phyloP scores from a whole-genome alignment of 2,329 filamentous ascomycete species.

The Alternaria gaisen region DNA sequence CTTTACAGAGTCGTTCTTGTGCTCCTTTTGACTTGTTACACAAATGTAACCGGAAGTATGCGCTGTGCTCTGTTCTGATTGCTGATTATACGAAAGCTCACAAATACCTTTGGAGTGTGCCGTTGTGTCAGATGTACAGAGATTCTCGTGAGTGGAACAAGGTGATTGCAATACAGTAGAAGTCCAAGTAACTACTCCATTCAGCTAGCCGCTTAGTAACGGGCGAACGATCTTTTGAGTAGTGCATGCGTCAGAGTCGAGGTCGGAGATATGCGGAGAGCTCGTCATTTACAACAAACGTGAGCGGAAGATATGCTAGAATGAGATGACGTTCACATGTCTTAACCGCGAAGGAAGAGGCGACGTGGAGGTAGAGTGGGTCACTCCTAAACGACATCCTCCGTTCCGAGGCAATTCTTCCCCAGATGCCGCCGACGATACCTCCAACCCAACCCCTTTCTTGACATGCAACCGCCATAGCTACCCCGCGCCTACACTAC shows the following conservation, averaged over 20 bases:
- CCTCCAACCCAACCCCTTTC: constrained; percentile 1
- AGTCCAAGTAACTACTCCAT: too few species aligned
- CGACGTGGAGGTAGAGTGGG: constrained; percentile 3
- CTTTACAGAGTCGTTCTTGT: too few species aligned
- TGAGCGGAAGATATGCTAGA: neutral
- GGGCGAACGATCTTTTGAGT: neutral
- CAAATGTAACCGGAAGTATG: too few species aligned
- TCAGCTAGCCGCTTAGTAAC: too few species aligned
- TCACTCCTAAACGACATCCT: neutral
- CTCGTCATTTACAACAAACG: neutral
- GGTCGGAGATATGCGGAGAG: neutral
- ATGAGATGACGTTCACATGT: neutral
- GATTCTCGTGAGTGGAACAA: too few species aligned
- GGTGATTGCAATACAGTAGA: too few species aligned
- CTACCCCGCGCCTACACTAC: neutral
- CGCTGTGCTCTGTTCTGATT: too few species aligned
- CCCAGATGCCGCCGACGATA: neutral
- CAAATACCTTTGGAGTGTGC: too few species aligned
- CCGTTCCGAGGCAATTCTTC: neutral
- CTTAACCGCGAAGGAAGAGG: neutral
- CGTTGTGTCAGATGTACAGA: too few species aligned
- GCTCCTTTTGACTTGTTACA: too few species aligned
- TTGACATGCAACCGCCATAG: neutral
- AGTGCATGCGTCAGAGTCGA: neutral
- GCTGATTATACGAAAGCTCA: too few species aligned